Base-by-base conservation (phyloP, 805 yeast species). In the Blastobotrys muscicola region DNA sequence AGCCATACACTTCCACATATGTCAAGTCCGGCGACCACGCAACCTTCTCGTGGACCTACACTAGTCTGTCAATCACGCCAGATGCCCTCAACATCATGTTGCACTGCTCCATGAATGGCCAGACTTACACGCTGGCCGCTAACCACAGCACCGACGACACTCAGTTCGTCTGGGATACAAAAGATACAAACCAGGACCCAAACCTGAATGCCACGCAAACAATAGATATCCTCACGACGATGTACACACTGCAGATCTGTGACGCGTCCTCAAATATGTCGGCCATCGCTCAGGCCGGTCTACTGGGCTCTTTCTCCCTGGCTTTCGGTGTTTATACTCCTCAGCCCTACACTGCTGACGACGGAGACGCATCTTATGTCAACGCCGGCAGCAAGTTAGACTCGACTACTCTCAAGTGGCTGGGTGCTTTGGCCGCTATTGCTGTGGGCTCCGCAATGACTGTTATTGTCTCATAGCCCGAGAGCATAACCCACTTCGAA, bases 41-140 rank as follows among this genome's bases (percentile, higher is more conserved):
- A 14, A 64, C 71, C 5, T 66, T 67, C 46, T 52, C 59, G 29
- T 66, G 71, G 71, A 55, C 57, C 29, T 66, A 59, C 48, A 65
- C 70, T 10, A 52, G 55, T 42, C 54, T 66, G 11, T 35, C 43
- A 3, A 54, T 61, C n/a, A 55, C 66, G 7, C 71, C 71, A 1
- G 45, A 55, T 7, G 62, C 61, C 1, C 45, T 67, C 36, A 64
- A 67, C 41, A 58, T 66, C 32, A 66, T 62, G 44, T 66, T 66
- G 4, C 50, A 52, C 37, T 67, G 71, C 54, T 53, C 66, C 1
- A 31, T 15, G 15, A 67, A 66, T 51, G 40, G 48, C 26, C 58
- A 64, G 45, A 58, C 64, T 5, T 63, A 62, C 44, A 66, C 70
- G 4, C 43, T 66, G 26, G 66, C 70, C 2, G 48, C 44, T 2